Conservation (phyloP, 805 yeast species). For the Candida verbasci region DNA sequence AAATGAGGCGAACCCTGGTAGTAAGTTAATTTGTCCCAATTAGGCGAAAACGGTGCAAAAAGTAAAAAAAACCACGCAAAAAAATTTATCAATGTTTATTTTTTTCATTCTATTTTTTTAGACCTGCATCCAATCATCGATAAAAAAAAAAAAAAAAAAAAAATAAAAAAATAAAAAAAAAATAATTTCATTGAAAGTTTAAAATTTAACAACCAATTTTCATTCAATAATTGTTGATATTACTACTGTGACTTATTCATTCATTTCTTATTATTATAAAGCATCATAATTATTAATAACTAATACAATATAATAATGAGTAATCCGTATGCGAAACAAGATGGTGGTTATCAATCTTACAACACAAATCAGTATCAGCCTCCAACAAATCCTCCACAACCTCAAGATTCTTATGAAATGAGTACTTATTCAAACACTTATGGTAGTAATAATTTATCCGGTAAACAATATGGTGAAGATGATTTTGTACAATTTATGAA, state of each 20-base stretch:
- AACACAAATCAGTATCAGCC: conserved; percentile 1
- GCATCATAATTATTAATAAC: no score
- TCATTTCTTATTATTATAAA: no score
- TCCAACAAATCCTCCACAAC: conserved; percentile 1
- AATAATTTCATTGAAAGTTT: background rate
- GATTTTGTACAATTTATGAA: conserved; percentile 43
- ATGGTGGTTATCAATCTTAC: background rate
- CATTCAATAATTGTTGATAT: background rate
- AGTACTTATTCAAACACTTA: conserved; percentile 24
- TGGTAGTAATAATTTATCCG: conserved; percentile 23
- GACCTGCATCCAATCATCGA: no score
- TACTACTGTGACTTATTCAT: no score
- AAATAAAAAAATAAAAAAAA: background rate
- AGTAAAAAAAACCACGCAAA: conserved; percentile 1
- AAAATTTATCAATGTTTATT: no score
- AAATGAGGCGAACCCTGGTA: no score
- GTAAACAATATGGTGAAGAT: conserved; percentile 23
- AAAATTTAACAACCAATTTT: background rate
- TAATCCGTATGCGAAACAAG: conserved; percentile 8
- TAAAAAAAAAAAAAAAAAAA: background rate
- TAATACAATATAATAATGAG: conserved; percentile 5
- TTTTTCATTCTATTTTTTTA: no score
- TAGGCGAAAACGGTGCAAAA: background rate
- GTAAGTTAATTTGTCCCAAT: background rate
- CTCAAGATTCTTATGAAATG: conserved; percentile 15